Percentiles rank a stretch among this genome's conserved stretches.
Evolutionary conservation across 1,139 yeast genomes (phyloP).

Genomic region (Nematodospora anomalae): DNA sequence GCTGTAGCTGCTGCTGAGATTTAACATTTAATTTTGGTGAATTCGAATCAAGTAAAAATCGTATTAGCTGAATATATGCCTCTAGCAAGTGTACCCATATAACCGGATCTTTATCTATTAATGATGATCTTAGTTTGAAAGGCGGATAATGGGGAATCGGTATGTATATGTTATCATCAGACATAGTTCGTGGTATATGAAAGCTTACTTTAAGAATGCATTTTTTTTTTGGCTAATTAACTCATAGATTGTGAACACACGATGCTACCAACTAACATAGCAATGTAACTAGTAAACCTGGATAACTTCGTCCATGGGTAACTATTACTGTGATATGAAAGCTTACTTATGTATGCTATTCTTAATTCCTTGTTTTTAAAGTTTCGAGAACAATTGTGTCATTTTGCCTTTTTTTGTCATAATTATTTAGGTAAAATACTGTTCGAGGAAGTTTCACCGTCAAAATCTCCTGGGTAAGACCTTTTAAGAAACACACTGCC

Average conservation of each 20-base stretch:
- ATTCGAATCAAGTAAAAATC: slow-evolving; percentile 41
- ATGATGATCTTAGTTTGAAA: slow-evolving; percentile 65
- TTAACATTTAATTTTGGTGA: slow-evolving; percentile 42
- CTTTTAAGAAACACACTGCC: too few species aligned
- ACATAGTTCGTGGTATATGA: neutral
- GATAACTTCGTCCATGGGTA: too few species aligned
- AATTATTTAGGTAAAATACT: too few species aligned
- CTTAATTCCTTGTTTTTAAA: too few species aligned
- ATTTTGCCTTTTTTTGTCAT: too few species aligned
- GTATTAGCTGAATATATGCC: slow-evolving; percentile 54
- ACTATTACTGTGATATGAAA: too few species aligned
- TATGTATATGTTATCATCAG: slow-evolving; percentile 12
- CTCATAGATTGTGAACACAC: neutral
- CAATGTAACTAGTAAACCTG: too few species aligned
- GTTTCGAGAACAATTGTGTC: too few species aligned
- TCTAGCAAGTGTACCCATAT: slow-evolving; percentile 75
- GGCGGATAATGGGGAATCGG: slow-evolving; percentile 77
- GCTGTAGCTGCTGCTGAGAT: slow-evolving; percentile 58
- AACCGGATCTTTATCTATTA: slow-evolving; percentile 79
- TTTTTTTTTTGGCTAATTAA: neutral
- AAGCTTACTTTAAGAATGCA: neutral
- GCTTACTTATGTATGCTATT: too few species aligned
- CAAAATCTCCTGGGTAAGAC: too few species aligned
- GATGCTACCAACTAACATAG: neutral
- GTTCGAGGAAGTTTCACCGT: too few species aligned